Percentiles rank a stretch among this genome's conserved stretches.
Conservation (phyloP, 768 basidiomycete species). For the Exidia glandulosa region DNA sequence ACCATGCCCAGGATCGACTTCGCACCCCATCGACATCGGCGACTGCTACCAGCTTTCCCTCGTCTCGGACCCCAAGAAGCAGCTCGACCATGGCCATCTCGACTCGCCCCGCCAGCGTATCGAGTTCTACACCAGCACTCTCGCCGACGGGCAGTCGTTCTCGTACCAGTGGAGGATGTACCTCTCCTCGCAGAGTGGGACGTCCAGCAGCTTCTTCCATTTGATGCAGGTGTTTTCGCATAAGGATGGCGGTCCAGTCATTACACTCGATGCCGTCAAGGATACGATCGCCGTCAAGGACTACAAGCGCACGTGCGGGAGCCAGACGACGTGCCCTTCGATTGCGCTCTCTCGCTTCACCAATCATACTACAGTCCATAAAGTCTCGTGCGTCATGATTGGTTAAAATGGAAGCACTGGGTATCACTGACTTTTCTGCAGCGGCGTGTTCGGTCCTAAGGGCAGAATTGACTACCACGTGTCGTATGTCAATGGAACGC, state of each 20-base stretch:
- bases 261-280: conserved; percentile 5
- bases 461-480: neutral
- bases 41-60: conserved; percentile 14
- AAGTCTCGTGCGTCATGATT: neutral
- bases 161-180: conserved; percentile 14
- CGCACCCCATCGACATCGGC: conserved; percentile 4
- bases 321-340: neutral
- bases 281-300: neutral
- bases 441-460: neutral
- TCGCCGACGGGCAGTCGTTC: conserved; percentile 5
- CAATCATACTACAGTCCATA: neutral
- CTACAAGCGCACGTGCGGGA: neutral
- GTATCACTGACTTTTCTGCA: neutral
- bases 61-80: conserved; percentile 4
- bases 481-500: neutral
- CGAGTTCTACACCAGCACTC: conserved; percentile 12
- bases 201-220: neutral
- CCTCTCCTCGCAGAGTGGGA: conserved; percentile 6
- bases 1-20: neutral
- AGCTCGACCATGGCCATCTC: conserved; percentile 8
- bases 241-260: conserved; percentile 6
- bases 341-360: neutral
- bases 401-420: neutral
- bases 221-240: neutral
- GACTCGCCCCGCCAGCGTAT: conserved; percentile 13